Conservation (phyloP, 352 stramenopile species). For the Phytophthora cryptogea region DNA sequence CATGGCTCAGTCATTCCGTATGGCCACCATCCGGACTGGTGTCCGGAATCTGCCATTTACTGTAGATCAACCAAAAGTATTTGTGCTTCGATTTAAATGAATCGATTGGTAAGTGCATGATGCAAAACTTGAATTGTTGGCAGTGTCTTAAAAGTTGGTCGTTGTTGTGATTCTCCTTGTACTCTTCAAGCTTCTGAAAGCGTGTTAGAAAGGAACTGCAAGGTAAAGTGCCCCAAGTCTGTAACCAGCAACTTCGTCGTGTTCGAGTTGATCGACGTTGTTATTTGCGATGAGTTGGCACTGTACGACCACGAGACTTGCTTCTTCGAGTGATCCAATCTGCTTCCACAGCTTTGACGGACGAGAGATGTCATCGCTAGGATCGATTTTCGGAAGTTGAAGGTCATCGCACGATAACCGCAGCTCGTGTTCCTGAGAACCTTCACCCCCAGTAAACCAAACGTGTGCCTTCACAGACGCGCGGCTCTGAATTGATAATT, state of each 20-base stretch:
- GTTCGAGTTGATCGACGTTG: conserved; percentile 24
- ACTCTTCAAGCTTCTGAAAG: too few species aligned
- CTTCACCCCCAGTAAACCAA: conserved; percentile 28
- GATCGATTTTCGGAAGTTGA: conserved; percentile 36
- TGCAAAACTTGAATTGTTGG: too few species aligned
- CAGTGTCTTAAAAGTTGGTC: too few species aligned
- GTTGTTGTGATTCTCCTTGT: too few species aligned
- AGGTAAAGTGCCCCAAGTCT: conserved; percentile 61
- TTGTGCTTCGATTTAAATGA: too few species aligned
- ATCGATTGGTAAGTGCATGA: too few species aligned
- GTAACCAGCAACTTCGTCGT: neutral
- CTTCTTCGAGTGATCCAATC: conserved; percentile 70
- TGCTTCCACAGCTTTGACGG: conserved; percentile 69
- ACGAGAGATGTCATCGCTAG: neutral
- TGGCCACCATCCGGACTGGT: too few species aligned
- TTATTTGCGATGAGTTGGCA: conserved; percentile 58
- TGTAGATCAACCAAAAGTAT: too few species aligned
- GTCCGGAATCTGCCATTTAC: neutral
- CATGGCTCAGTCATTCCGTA: too few species aligned
- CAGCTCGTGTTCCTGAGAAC: conserved; percentile 22
- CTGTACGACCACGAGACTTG: conserved; percentile 69
- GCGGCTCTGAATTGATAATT: conserved; percentile 35
- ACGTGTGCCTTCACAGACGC: conserved; percentile 42
- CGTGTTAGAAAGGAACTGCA: conserved; percentile 51
- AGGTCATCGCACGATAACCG: conserved; percentile 47